phyloP scores from a whole-genome alignment of 1,139 yeast genomes.

The Hyphopichia wangnamkhiaoensis region DNA sequence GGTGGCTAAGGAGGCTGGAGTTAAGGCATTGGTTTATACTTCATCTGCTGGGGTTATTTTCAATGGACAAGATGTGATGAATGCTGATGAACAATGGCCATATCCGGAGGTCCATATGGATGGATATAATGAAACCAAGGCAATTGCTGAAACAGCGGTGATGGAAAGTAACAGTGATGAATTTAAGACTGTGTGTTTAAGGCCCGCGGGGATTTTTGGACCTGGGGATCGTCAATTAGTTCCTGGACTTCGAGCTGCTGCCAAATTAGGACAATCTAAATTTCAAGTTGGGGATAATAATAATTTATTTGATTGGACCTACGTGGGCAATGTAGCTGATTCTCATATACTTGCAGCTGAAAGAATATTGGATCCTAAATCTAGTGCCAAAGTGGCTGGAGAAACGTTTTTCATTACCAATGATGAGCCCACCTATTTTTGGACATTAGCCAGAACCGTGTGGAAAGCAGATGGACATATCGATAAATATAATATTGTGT shows the following conservation, averaged over 20 bases:
- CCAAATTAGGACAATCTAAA: constrained; percentile 81
- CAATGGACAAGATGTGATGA: constrained; percentile 85
- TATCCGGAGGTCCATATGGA: constrained; percentile 93
- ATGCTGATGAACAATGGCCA: constrained; percentile 94
- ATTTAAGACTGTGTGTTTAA: constrained; percentile 75
- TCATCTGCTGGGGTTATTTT: constrained; percentile 97
- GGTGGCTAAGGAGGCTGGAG: constrained; percentile 55
- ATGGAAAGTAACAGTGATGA: constrained; percentile 66
- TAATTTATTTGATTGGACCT: constrained; percentile 94
- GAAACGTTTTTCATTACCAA: constrained; percentile 89
- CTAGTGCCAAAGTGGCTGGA: constrained; percentile 61
- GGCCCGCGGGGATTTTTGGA: constrained; percentile 98
- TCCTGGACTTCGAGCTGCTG: constrained; percentile 87
- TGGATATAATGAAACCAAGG: constrained; percentile 94
- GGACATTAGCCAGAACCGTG: constrained; percentile 95
- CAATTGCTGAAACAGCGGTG: constrained; percentile 84
- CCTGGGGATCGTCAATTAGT: constrained; percentile 98
- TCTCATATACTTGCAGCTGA: constrained; percentile 92
- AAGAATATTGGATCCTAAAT: constrained; percentile 53
- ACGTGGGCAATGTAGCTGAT: constrained; percentile 99
- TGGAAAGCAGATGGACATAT: constrained; percentile 96
- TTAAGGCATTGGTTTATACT: constrained; percentile 83
- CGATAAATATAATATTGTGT: constrained; percentile 66
- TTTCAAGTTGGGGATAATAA: constrained; percentile 94
- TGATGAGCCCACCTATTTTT: constrained; percentile 92